Evolutionary conservation across 2,329 filamentous ascomycete genomes (phyloP).

Genomic region (Cladosporium halotolerans): DNA sequence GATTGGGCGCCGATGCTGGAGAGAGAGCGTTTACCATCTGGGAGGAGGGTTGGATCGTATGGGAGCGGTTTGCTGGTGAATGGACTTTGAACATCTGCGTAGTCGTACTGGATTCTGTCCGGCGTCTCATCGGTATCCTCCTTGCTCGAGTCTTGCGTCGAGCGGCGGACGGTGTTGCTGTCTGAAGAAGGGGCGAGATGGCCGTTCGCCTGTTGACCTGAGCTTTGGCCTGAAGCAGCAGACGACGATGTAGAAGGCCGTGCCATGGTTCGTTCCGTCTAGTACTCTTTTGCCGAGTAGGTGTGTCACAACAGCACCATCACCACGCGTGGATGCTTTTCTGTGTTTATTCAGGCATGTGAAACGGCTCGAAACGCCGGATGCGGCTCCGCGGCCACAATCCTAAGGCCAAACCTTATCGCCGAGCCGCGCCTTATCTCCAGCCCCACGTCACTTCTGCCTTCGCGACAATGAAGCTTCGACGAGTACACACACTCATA

Average conservation of each 20-base stretch:
- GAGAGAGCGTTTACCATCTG: constrained; percentile 39
- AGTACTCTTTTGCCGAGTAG: no score
- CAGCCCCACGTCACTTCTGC: background rate
- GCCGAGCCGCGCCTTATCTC: background rate
- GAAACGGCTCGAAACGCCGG: constrained; percentile 1
- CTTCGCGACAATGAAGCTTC: background rate
- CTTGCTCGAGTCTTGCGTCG: background rate
- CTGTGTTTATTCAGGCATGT: background rate
- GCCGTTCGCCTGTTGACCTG: background rate
- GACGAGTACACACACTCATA: no score
- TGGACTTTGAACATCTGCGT: background rate
- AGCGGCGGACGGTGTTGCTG: background rate
- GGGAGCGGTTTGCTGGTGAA: constrained; percentile 10
- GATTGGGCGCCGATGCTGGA: constrained; percentile 42
- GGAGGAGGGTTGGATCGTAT: constrained; percentile 32
- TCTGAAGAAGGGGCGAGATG: background rate
- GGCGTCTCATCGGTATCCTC: background rate
- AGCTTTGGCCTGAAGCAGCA: constrained; percentile 2
- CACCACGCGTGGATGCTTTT: no score
- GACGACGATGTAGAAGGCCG: constrained; percentile 21
- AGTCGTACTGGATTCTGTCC: background rate
- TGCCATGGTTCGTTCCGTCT: constrained; percentile 1
- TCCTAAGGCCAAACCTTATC: background rate
- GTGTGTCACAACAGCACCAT: no score
- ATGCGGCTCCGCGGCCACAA: constrained; percentile 9